phyloP scores from a whole-genome alignment of 495 filamentous ascomycete species.

The Talaromyces adpressus region DNA sequence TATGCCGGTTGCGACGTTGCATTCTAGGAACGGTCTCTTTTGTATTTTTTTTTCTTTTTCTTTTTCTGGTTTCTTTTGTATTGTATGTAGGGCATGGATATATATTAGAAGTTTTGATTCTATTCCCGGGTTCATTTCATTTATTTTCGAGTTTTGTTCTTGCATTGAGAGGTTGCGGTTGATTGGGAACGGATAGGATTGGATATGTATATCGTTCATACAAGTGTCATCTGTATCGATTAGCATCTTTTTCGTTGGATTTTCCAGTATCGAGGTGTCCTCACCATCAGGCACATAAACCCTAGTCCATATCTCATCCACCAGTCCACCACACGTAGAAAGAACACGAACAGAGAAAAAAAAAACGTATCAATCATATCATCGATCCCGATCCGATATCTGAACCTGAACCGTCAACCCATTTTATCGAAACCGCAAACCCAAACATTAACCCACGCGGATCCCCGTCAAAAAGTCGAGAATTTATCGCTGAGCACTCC shows the following conservation, averaged over 20 bases:
- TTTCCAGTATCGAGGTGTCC: constrained; percentile 4
- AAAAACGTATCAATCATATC: constrained; percentile 13
- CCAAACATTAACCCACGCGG: constrained; percentile 4
- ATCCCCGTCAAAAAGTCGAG: constrained; percentile 4
- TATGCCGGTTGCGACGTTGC: constrained; percentile 22
- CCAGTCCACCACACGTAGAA: constrained; percentile 4
- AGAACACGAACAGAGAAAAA: neutral
- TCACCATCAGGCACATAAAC: constrained; percentile 8
- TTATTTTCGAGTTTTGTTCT: neutral
- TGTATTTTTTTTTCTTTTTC: neutral
- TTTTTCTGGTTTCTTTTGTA: constrained; percentile 1
- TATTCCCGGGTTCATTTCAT: neutral
- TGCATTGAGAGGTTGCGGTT: neutral
- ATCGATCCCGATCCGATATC: constrained; percentile 19
- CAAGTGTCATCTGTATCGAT: constrained; percentile 2
- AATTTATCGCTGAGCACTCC: constrained; percentile 69
- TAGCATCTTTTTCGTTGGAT: neutral
- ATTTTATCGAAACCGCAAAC: constrained; percentile 16
- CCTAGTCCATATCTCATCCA: neutral
- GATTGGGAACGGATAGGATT: neutral
- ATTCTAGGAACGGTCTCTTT: neutral
- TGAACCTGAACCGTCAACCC: neutral
- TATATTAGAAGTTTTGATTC: neutral
- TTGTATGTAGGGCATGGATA: neutral
- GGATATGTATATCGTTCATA: constrained; percentile 2